These are phyloP conservation scores for Vararia minispora DNA, from an alignment of 768 basidiomycete genomes.

Conservation along the genomic window DNA sequence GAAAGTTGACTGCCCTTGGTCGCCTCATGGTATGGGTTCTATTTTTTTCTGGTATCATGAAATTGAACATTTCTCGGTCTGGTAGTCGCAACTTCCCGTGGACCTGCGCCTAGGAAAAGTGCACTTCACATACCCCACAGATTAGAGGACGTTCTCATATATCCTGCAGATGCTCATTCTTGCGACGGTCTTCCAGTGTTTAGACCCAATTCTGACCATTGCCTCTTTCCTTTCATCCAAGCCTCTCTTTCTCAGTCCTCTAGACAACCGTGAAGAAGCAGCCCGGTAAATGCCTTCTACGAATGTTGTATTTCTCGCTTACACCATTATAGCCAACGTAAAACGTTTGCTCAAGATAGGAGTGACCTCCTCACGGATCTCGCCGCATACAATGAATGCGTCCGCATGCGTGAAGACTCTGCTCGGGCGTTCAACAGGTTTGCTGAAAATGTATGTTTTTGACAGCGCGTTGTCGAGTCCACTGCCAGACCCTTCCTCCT, in stretches of 20 bases:
- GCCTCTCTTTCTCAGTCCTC: constrained; percentile 71
- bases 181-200: constrained; percentile 71
- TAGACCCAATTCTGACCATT: constrained; percentile 73
- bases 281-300: constrained; percentile 34
- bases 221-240: constrained; percentile 81
- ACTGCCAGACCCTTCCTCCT: not conserved
- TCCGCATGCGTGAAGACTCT: constrained; percentile 39
- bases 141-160: not conserved
- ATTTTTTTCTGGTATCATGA: not conserved
- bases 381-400: constrained; percentile 60
- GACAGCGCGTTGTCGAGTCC: constrained; percentile 3
- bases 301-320: too few relatives aligned
- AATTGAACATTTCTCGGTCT: not conserved
- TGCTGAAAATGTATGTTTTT: constrained; percentile 50
- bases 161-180: constrained; percentile 73
- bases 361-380: constrained; percentile 84
- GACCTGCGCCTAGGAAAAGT: constrained; percentile 86
- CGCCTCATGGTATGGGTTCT: constrained; percentile 49
- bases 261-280: constrained; percentile 78
- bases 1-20: constrained; percentile 70
- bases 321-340: too few relatives aligned
- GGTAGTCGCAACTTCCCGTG: constrained; percentile 71
- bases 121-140: not conserved
- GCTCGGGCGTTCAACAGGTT: constrained; percentile 39
- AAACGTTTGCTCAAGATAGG: constrained; percentile 46